phyloP scores from a whole-genome alignment of 352 stramenopile species.

The Salisapilia sapeloensis region DNA sequence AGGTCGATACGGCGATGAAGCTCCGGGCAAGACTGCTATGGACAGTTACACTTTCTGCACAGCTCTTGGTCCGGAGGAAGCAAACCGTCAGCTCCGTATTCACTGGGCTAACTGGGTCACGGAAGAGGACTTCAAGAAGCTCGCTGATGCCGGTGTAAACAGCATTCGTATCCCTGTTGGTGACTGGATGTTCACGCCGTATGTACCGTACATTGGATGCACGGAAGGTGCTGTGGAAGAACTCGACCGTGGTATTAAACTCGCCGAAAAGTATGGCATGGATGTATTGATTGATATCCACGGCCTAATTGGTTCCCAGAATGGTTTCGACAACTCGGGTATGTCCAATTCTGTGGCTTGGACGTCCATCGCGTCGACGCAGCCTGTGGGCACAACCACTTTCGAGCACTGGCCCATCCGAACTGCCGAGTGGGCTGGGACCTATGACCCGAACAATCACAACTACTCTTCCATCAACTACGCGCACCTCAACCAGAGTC shows the following conservation, averaged over 20 bases:
- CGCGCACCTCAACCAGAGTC: slow-evolving; percentile 82
- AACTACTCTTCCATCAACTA: slow-evolving; percentile 88
- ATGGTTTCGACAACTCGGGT: slow-evolving; percentile 93
- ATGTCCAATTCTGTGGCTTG: slow-evolving; percentile 80
- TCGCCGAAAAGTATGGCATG: slow-evolving; percentile 73
- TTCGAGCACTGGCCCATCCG: slow-evolving; percentile 89
- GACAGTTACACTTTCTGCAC: slow-evolving; percentile 88
- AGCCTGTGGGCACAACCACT: slow-evolving; percentile 64
- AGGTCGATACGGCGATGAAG: slow-evolving; percentile 48
- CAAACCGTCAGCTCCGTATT: slow-evolving; percentile 85
- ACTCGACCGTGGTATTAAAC: slow-evolving; percentile 79
- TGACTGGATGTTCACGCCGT: slow-evolving; percentile 91
- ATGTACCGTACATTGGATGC: slow-evolving; percentile 87
- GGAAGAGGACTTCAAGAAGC: slow-evolving; percentile 79
- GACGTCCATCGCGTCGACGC: slow-evolving; percentile 58
- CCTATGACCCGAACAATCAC: slow-evolving; percentile 68
- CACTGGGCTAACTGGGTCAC: slow-evolving; percentile 92
- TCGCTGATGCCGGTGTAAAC: slow-evolving; percentile 61
- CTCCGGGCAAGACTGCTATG: slow-evolving; percentile 77
- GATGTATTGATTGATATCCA: slow-evolving; percentile 89
- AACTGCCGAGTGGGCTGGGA: slow-evolving; percentile 80
- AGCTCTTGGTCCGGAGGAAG: slow-evolving; percentile 74
- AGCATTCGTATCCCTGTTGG: slow-evolving; percentile 82
- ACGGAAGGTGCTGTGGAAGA: slow-evolving; percentile 85
- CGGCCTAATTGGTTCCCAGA: slow-evolving; percentile 84